phyloP scores from a whole-genome alignment of 2,329 filamentous ascomycete genomes.

The Ophiostoma novo-ulmi region DNA sequence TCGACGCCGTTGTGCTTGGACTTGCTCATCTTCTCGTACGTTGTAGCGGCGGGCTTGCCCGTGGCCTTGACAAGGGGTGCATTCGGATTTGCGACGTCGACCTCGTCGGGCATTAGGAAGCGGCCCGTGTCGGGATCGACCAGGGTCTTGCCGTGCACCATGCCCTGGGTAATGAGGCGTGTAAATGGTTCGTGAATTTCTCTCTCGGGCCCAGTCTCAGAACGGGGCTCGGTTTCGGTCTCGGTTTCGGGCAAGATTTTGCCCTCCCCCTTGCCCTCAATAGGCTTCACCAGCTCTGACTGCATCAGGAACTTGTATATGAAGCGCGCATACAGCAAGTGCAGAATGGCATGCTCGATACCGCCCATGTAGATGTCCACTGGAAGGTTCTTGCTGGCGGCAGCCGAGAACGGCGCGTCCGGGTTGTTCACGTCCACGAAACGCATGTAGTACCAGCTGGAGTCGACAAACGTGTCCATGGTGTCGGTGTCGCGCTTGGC shows the following conservation, averaged over 20 bases:
- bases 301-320: slow-evolving; percentile 79
- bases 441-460: slow-evolving; percentile 86
- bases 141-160: slow-evolving; percentile 86
- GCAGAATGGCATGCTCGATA: slow-evolving; percentile 84
- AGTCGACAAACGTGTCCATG: slow-evolving; percentile 95
- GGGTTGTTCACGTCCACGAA: slow-evolving; percentile 68
- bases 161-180: slow-evolving; percentile 79
- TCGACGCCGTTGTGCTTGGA: slow-evolving; percentile 91
- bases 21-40: slow-evolving; percentile 91
- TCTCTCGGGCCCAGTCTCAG: slow-evolving; percentile 27
- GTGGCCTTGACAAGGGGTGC: slow-evolving; percentile 59
- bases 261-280: neutral
- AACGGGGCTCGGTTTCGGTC: neutral
- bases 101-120: slow-evolving; percentile 71
- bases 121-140: slow-evolving; percentile 67
- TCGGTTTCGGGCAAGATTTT: neutral
- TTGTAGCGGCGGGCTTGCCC: slow-evolving; percentile 54
- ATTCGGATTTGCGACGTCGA: slow-evolving; percentile 56
- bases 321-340: slow-evolving; percentile 83
- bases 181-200: slow-evolving; percentile 67
- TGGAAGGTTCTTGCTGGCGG: slow-evolving; percentile 55
- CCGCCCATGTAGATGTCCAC: slow-evolving; percentile 88
- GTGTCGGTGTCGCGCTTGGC: slow-evolving; percentile 85
- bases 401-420: slow-evolving; percentile 54
- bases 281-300: slow-evolving; percentile 35